Evolutionary conservation across 768 basidiomycete genomes (phyloP).

Genomic region (Agaricus sinodeliciosus): DNA sequence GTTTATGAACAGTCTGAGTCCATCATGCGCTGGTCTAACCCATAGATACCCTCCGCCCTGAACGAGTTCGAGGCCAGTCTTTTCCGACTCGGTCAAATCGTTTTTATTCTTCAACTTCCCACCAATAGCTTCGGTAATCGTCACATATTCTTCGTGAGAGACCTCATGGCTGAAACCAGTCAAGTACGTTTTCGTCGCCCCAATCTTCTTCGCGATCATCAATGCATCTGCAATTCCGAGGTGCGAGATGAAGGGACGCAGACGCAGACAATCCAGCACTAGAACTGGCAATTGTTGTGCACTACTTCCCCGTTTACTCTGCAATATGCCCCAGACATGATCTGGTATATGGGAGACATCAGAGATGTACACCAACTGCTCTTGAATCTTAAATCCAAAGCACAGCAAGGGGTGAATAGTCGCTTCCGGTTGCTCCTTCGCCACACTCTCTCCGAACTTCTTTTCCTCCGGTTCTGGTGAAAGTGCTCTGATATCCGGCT

Average conservation of each 20-base stretch:
- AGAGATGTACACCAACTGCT: slow-evolving; percentile 68
- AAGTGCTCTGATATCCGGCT: slow-evolving; percentile 18
- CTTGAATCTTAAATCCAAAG: slow-evolving; percentile 64
- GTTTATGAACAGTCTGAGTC: slow-evolving; percentile 49
- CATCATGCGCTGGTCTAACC: slow-evolving; percentile 74
- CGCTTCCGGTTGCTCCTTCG: slow-evolving; percentile 14
- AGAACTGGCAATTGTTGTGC: slow-evolving; percentile 41
- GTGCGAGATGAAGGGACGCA: slow-evolving; percentile 68
- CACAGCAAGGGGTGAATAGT: slow-evolving; percentile 53
- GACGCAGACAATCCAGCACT: slow-evolving; percentile 72
- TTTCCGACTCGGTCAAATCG: slow-evolving; percentile 26
- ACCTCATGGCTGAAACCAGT: slow-evolving; percentile 75
- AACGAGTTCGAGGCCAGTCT: slow-evolving; percentile 38
- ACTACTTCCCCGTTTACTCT: slow-evolving; percentile 13
- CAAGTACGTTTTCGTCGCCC: slow-evolving; percentile 60
- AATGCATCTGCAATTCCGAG: slow-evolving; percentile 67
- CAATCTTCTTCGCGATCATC: slow-evolving; percentile 44
- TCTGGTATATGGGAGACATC: slow-evolving; percentile 82
- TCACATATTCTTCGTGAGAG: slow-evolving; percentile 69
- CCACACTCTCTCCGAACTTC: neutral
- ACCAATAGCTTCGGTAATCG: slow-evolving; percentile 49
- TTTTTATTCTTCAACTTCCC: slow-evolving; percentile 25
- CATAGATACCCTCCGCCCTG: slow-evolving; percentile 43
- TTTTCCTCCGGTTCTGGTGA: slow-evolving; percentile 2
- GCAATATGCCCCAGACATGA: slow-evolving; percentile 52